A percentile compares a stretch with the other conserved stretches of the same genome.
These are phyloP conservation scores for Colletotrichum scovillei DNA, from an alignment of 2,329 filamentous ascomycete genomes.

Conservation along the genomic window DNA sequence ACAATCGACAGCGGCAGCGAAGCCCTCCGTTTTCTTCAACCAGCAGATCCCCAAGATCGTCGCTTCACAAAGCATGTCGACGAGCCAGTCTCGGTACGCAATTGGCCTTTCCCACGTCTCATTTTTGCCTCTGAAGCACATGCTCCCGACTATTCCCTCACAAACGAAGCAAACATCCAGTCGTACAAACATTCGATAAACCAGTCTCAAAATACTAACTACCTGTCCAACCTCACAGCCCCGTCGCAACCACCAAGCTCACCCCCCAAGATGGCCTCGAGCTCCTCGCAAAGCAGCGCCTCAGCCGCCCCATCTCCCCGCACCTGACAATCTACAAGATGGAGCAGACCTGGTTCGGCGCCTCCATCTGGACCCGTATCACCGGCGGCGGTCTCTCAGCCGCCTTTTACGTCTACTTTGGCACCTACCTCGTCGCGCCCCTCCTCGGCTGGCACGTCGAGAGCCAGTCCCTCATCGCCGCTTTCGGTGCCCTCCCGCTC, in stretches of 20 bases:
- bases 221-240: slow-evolving; percentile 51
- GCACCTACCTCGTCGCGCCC: slow-evolving; percentile 84
- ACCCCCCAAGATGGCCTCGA: slow-evolving; percentile 63
- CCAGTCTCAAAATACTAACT: not conserved
- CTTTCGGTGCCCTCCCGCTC: slow-evolving; percentile 69
- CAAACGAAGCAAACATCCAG: not conserved
- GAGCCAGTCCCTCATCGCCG: slow-evolving; percentile 68
- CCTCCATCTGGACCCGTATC: slow-evolving; percentile 81
- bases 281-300: slow-evolving; percentile 85
- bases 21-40: slow-evolving; percentile 58
- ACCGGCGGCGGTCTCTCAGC: slow-evolving; percentile 81
- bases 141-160: not conserved
- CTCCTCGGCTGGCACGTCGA: slow-evolving; percentile 74
- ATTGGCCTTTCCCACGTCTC: not conserved
- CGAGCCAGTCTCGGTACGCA: slow-evolving; percentile 60
- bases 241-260: slow-evolving; percentile 68
- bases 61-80: slow-evolving; percentile 53
- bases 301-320: slow-evolving; percentile 83
- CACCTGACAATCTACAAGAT: slow-evolving; percentile 89
- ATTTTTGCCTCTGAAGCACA: not conserved
- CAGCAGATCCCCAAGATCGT: slow-evolving; percentile 60
- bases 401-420: slow-evolving; percentile 81
- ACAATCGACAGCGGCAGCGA: slow-evolving; percentile 47
- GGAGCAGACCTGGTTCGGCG: slow-evolving; percentile 86
- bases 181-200: not conserved